Evolutionary conservation across 208 protist genomes (phyloP).

Genomic region (Wallacemonas sp.): DNA sequence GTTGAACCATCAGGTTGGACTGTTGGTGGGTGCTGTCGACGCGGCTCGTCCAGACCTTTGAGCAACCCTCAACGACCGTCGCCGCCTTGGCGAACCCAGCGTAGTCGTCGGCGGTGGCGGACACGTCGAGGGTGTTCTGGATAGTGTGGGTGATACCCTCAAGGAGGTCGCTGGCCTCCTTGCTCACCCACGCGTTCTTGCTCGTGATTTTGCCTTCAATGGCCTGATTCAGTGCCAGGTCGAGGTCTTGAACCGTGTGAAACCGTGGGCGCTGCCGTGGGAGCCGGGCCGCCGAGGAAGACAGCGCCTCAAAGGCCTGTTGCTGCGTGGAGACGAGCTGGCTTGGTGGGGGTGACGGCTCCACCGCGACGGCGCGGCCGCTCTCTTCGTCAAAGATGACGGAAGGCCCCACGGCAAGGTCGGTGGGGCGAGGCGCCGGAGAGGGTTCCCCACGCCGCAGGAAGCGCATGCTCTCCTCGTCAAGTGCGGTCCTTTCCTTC

Average conservation of each 20-base stretch:
- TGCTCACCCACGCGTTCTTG: conserved; percentile 88
- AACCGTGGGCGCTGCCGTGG: conserved; percentile 81
- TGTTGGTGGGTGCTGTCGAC: conserved; percentile 89
- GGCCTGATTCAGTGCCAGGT: conserved; percentile 81
- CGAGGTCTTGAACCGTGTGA: conserved; percentile 82
- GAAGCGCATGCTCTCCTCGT: conserved; percentile 10
- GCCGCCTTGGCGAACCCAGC: conserved; percentile 88
- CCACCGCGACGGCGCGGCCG: conserved; percentile 10
- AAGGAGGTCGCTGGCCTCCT: conserved; percentile 86
- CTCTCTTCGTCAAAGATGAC: conserved; percentile 56
- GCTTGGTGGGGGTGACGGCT: conserved; percentile 36
- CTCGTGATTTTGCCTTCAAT: conserved; percentile 91
- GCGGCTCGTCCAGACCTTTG: conserved; percentile 90
- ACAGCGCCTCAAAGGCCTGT: background rate
- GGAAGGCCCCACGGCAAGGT: conserved; percentile 47
- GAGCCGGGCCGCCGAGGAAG: conserved; percentile 4
- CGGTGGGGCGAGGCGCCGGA: background rate
- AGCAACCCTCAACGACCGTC: conserved; percentile 92
- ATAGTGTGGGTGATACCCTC: conserved; percentile 90
- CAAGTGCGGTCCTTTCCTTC: background rate
- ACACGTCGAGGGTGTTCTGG: conserved; percentile 64
- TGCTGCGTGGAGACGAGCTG: conserved; percentile 23
- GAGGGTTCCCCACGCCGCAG: conserved; percentile 19
- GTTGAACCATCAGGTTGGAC: conserved; percentile 86
- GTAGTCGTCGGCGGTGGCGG: conserved; percentile 70